A percentile compares a stretch with the other conserved stretches of the same genome.
phyloP scores from a whole-genome alignment of 768 basidiomycete genomes.

The Leccinum broughii region DNA sequence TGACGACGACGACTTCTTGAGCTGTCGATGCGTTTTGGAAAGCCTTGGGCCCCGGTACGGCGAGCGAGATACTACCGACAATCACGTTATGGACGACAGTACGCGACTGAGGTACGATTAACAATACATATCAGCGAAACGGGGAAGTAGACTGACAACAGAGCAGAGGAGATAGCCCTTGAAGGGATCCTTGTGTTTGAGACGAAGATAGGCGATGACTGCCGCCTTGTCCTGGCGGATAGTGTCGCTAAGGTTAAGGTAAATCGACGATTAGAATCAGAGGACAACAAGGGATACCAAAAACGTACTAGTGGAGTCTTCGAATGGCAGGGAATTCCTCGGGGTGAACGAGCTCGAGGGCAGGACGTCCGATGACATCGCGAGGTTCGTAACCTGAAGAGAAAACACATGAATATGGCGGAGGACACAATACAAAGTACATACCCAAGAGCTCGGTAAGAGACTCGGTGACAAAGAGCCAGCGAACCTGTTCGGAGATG shows the following conservation, averaged over 20 bases:
- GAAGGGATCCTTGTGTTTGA: constrained; percentile 77
- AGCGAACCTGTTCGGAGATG: constrained; percentile 49
- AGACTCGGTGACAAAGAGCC: constrained; percentile 68
- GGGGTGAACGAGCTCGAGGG: constrained; percentile 77
- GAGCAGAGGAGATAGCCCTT: constrained; percentile 75
- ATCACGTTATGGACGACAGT: constrained; percentile 74
- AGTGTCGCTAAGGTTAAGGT: constrained; percentile 52
- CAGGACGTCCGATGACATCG: constrained; percentile 68
- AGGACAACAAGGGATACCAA: background rate
- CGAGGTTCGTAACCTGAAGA: constrained; percentile 68
- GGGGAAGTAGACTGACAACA: constrained; percentile 53
- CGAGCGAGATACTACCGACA: constrained; percentile 79
- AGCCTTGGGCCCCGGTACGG: constrained; percentile 70
- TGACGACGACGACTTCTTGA: constrained; percentile 53
- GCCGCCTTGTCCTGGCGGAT: constrained; percentile 80
- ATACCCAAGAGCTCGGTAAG: constrained; percentile 64
- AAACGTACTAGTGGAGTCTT: constrained; percentile 62
- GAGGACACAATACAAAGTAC: constrained; percentile 1
- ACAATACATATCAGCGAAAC: background rate
- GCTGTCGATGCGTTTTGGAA: constrained; percentile 82
- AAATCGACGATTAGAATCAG: background rate
- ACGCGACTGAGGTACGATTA: constrained; percentile 41
- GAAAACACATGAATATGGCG: background rate
- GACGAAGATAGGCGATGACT: constrained; percentile 72
- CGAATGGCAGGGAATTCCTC: constrained; percentile 72